Base-by-base conservation (phyloP, 2,329 filamentous ascomycete species). In the Paecilomyces fulvus region DNA sequence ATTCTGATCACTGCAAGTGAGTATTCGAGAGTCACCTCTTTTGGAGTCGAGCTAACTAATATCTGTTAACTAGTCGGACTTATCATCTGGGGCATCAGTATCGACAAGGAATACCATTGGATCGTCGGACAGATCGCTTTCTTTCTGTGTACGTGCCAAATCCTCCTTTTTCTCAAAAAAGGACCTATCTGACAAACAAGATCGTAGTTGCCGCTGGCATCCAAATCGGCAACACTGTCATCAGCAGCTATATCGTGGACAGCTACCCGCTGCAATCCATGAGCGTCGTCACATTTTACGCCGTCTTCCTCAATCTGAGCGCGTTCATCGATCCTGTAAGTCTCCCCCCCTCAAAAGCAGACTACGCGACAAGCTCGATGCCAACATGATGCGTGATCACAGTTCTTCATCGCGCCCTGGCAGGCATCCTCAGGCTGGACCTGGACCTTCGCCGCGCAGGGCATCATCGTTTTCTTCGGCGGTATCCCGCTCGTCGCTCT, bases 71-170 rank as follows among this genome's bases (percentile, higher is more conserved):
- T 56, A 67, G 64, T 80, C 6, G 81, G 81, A 0, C 65, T 80
- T 31, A 71, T 82, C 30, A 50, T 83, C 51, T 84, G 81, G 81
- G 81, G 81, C 0, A 64, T 83, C 48, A 81, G 78, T 53, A 70
- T 83, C 12, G 80, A 83, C 57, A 72, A 70, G 46, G 64, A 64
- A 0, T 82, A 79, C 61, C 80, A 83, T 65, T 83, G 80, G 79
- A 79, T 82, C 33, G 76, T 82, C 0, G 81, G 80, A 1, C 80
- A 84, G 58, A 67, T 82, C 3, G 79, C 78, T 0, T 79, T 84
- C 58, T 80, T 80, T 58, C 63, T 83, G 1, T 81, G 77, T 80
- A 68, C 68, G 75, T 68, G 6, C n/a, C 5, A 17, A n/a, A 20
- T 17, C 14, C 3, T 7, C 14, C 14, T 1, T 17, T 17, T 7